These are phyloP conservation scores for Euphorbia lathyris DNA, from an alignment of 345 rosid genomes.

Conservation along the genomic window DNA sequence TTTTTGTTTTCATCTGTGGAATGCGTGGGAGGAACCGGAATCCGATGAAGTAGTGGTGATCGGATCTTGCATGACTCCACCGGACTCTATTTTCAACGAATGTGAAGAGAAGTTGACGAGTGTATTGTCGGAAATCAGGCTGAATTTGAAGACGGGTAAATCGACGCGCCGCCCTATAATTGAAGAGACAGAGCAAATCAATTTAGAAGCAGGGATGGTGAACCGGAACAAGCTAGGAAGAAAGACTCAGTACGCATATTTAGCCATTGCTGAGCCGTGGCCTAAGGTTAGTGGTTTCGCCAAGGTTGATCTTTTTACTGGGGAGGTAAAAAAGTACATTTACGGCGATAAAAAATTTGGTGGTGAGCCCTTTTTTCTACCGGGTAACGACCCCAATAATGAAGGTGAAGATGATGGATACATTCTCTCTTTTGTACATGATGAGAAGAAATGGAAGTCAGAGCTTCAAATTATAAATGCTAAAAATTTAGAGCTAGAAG, in stretches of 20 bases:
- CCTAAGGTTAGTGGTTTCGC: constrained; percentile 91
- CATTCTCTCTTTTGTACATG: constrained; percentile 73
- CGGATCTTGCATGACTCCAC: constrained; percentile 98
- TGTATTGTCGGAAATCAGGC: constrained; percentile 80
- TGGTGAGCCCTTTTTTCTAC: constrained; percentile 85
- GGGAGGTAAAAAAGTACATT: constrained; percentile 52
- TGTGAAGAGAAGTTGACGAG: constrained; percentile 71
- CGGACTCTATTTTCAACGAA: constrained; percentile 95
- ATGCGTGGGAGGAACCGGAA: constrained; percentile 93
- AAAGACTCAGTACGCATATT: constrained; percentile 63
- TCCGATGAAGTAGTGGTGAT: constrained; percentile 80
- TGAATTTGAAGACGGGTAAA: constrained; percentile 72
- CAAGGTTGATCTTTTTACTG: constrained; percentile 73
- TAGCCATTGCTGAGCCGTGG: constrained; percentile 96
- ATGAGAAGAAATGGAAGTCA: constrained; percentile 73
- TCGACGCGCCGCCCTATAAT: constrained; percentile 68
- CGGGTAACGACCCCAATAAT: constrained; percentile 26
- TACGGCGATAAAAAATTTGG: constrained; percentile 74
- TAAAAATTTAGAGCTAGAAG: constrained; percentile 55
- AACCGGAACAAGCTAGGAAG: constrained; percentile 74
- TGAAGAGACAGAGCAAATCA: constrained; percentile 51
- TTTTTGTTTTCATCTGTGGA: constrained; percentile 93
- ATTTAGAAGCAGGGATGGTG: constrained; percentile 98
- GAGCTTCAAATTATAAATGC: constrained; percentile 85
- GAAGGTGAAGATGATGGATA: constrained; percentile 81